Conservation (phyloP, 306 rosid species). For the Cajanus cajan region DNA sequence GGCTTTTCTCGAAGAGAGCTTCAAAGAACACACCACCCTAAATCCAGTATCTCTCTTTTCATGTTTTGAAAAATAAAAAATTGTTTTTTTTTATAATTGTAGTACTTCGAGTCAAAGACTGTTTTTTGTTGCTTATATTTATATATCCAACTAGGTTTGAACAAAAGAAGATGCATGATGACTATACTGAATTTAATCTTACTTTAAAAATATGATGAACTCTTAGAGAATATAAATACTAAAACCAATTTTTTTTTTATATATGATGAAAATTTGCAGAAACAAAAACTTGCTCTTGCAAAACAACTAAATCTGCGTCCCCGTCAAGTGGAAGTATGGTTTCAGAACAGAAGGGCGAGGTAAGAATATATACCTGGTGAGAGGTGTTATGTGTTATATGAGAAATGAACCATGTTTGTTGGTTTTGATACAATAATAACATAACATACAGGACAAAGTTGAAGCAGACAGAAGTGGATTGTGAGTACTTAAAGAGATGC, state of each 20-base stretch:
- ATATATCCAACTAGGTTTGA: too few relatives aligned
- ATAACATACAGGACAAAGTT: slow-evolving; percentile 83
- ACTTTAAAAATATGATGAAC: too few relatives aligned
- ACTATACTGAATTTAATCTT: too few relatives aligned
- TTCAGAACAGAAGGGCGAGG: slow-evolving; percentile 99
- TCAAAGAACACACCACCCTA: slow-evolving; percentile 91
- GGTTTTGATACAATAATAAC: neutral
- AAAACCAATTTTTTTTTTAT: too few relatives aligned
- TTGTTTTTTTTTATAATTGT: neutral
- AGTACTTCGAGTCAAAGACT: too few relatives aligned
- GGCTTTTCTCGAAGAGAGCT: slow-evolving; percentile 86
- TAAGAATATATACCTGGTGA: neutral
- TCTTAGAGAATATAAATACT: too few relatives aligned
- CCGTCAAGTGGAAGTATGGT: slow-evolving; percentile 99
- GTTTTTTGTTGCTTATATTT: too few relatives aligned
- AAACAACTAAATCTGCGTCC: slow-evolving; percentile 89
- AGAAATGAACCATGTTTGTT: neutral
- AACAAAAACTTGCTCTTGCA: slow-evolving; percentile 83
- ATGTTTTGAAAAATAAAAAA: too few relatives aligned
- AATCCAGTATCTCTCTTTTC: slow-evolving; percentile 55
- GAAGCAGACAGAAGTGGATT: slow-evolving; percentile 98
- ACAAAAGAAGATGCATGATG: too few relatives aligned
- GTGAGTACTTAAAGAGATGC: slow-evolving; percentile 87
- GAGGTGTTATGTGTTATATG: too few relatives aligned
- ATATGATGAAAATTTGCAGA: slow-evolving; percentile 39